phyloP scores from a whole-genome alignment of 768 basidiomycete genomes.

The Leccinum obscurum region DNA sequence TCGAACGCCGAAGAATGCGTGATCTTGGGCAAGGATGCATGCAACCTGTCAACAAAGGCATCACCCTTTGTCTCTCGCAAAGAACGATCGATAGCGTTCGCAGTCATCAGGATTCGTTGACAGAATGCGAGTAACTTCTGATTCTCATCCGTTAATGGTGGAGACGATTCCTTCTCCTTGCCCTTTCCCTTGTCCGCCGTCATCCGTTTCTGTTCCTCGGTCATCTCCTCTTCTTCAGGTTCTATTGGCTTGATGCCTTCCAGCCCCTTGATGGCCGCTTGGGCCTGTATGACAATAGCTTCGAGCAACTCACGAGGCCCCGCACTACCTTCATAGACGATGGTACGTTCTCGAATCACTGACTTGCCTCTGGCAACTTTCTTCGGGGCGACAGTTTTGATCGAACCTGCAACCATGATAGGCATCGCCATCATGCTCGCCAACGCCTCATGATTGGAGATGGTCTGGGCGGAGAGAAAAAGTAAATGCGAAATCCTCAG shows the following conservation, averaged over 20 bases:
- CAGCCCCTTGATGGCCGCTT: slow-evolving; percentile 86
- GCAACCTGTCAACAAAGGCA: slow-evolving; percentile 78
- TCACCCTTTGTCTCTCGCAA: slow-evolving; percentile 88
- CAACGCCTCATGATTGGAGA: slow-evolving; percentile 89
- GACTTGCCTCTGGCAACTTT: slow-evolving; percentile 45
- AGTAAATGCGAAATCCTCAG: not conserved
- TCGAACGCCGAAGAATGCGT: slow-evolving; percentile 52
- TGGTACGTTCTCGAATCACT: slow-evolving; percentile 73
- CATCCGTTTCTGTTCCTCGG: slow-evolving; percentile 89
- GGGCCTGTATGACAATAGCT: slow-evolving; percentile 88
- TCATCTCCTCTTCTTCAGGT: slow-evolving; percentile 60
- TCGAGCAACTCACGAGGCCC: slow-evolving; percentile 92
- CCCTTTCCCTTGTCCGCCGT: slow-evolving; percentile 65
- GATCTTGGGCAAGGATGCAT: slow-evolving; percentile 74
- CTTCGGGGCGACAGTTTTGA: slow-evolving; percentile 63
- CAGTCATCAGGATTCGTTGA: slow-evolving; percentile 79
- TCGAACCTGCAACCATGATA: slow-evolving; percentile 80
- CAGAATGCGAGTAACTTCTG: slow-evolving; percentile 79
- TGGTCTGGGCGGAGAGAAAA: slow-evolving; percentile 54
- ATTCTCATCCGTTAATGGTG: slow-evolving; percentile 66
- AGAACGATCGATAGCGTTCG: slow-evolving; percentile 83
- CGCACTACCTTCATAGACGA: slow-evolving; percentile 88
- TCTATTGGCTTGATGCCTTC: slow-evolving; percentile 60
- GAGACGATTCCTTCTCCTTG: slow-evolving; percentile 48
- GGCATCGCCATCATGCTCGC: slow-evolving; percentile 98